Conservation (phyloP, 108 stramenopile genomes). For the Phaeodactylum tricornutum region DNA sequence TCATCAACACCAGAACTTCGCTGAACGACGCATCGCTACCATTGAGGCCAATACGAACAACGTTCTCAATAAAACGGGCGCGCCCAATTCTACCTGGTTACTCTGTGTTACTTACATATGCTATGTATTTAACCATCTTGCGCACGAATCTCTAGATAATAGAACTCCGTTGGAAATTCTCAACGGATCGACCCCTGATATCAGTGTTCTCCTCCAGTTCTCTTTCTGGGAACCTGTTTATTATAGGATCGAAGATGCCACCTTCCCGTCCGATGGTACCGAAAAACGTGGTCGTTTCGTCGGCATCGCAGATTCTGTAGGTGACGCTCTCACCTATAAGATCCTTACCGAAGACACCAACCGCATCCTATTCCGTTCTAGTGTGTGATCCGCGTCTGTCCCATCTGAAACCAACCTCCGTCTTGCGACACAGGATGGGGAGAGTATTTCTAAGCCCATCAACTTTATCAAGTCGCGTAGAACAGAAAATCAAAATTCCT, state of each 20-base stretch:
- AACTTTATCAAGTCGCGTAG: no score
- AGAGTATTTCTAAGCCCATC: no score
- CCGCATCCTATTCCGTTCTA: constrained; percentile 11
- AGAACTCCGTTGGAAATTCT: no score
- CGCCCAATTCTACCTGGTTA: constrained; percentile 12
- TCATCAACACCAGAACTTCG: constrained; percentile 18
- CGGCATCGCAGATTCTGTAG: constrained; percentile 23
- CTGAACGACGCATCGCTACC: constrained; percentile 7
- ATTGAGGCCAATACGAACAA: constrained; percentile 6
- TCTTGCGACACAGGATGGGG: no score
- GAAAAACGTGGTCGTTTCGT: constrained; percentile 11
- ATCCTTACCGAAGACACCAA: constrained; percentile 6
- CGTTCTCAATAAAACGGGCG: constrained; percentile 12
- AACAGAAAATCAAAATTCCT: no score
- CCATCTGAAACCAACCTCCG: neutral
- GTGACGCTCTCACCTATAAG: constrained; percentile 17
- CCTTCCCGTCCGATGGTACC: neutral
- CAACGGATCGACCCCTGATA: constrained; percentile 4
- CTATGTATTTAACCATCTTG: constrained; percentile 5
- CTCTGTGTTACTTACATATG: constrained; percentile 8
- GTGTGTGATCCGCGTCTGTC: neutral
- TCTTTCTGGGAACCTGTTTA: constrained; percentile 4
- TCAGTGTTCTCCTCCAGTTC: neutral
- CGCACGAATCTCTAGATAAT: neutral
- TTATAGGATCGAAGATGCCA: neutral